Percentiles rank a stretch among this genome's conserved stretches.
These are phyloP conservation scores for Penicilliopsis zonata DNA, from an alignment of 495 filamentous ascomycete species.

Conservation along the genomic window DNA sequence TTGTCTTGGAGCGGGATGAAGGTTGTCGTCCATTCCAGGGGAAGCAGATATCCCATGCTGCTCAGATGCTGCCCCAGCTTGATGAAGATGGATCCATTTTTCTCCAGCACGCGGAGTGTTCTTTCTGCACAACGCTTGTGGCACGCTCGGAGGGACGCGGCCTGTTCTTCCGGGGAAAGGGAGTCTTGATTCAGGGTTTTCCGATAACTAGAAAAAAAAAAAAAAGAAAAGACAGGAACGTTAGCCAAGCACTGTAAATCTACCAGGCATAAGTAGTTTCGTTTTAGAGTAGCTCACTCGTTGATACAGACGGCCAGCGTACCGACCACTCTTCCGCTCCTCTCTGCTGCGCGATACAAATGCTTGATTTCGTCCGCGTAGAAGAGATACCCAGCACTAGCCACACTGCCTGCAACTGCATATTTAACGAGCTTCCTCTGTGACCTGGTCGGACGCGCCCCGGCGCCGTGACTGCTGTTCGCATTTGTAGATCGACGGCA, in stretches of 20 bases:
- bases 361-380: constrained; percentile 65
- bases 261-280: no score
- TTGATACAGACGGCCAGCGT: constrained; percentile 74
- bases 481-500: constrained; percentile 9
- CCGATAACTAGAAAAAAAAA: constrained; percentile 50
- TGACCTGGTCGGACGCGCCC: no score
- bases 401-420: constrained; percentile 38
- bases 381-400: constrained; percentile 46
- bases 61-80: constrained; percentile 95
- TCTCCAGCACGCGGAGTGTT: constrained; percentile 77
- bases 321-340: constrained; percentile 68
- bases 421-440: constrained; percentile 27
- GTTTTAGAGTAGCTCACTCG: constrained; percentile 74
- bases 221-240: neutral
- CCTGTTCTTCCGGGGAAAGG: constrained; percentile 46
- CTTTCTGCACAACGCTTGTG: constrained; percentile 88
- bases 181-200: constrained; percentile 57
- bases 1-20: constrained; percentile 95
- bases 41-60: constrained; percentile 93
- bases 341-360: constrained; percentile 57
- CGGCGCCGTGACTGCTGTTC: constrained; percentile 6
- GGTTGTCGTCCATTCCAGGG: constrained; percentile 87
- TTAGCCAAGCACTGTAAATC: neutral
- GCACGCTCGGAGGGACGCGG: constrained; percentile 62
- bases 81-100: constrained; percentile 96